phyloP scores from a whole-genome alignment of 106 monocot species.

The Narthecium ossifragum region DNA sequence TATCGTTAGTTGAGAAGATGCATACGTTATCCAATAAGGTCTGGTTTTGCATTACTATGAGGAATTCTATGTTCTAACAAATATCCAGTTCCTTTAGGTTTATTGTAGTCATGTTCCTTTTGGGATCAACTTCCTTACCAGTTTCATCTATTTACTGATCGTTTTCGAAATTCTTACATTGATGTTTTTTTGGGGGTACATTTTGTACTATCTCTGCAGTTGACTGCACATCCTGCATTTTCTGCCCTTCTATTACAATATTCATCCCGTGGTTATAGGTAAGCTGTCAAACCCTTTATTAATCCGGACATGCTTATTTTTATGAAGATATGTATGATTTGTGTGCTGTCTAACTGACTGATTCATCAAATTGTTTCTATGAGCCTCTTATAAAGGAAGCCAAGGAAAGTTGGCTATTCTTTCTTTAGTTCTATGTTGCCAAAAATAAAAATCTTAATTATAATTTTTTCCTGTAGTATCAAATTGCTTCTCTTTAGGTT shows the following conservation, averaged over 20 bases:
- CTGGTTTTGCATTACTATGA: neutral
- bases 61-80: neutral
- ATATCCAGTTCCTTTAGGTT: neutral
- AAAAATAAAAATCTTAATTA: no score
- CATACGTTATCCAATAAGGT: slow-evolving; percentile 39
- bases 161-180: neutral
- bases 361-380: neutral
- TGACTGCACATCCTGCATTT: slow-evolving; percentile 67
- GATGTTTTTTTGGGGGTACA: neutral
- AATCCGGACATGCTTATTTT: neutral
- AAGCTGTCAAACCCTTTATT: neutral
- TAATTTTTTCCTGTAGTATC: no score
- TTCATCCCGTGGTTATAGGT: slow-evolving; percentile 61
- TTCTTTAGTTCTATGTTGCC: no score
- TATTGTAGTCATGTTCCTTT: neutral
- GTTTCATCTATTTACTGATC: neutral
- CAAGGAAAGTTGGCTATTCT: no score
- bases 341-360: neutral
- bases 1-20: slow-evolving; percentile 60
- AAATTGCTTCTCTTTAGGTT: no score
- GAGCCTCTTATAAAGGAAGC: no score
- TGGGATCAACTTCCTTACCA: neutral
- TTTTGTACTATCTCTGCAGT: slow-evolving; percentile 26
- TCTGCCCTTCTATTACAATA: slow-evolving; percentile 51
- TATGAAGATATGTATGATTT: neutral